Evolutionary conservation across 768 basidiomycete genomes (phyloP), one percentile per base, ranked within the genome.

Genomic region (Pulveroboletus sp.): DNA sequence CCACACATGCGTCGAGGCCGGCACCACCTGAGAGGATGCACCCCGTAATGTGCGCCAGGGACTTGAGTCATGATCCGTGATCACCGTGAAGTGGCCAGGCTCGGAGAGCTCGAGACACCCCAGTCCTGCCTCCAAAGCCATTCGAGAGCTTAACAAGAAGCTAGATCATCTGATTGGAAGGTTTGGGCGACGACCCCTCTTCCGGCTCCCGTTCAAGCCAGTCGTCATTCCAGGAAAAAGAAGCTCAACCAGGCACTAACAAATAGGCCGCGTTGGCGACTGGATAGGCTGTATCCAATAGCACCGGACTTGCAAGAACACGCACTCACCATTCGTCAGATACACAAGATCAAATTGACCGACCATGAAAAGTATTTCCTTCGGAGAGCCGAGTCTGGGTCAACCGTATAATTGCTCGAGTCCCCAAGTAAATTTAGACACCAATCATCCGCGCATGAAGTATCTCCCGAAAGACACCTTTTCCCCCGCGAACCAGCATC

Each of bases 1-100:
- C 65, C 11, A 86, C 83, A 17, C 51, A 18, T 6, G 59, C 64
- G 10, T 31, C 6, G 41, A 21, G 8, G 46, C 18, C 2, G 36
- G 28, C 1, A 31, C 47, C 26, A 27, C 15, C 6, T 17, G 31
- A 17, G 55, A 40, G 15, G 32, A 27, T 27, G 11, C 14, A 24
- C 39, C 27, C n/a, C 46, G 1, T 2, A 21, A 17, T 6, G 6
- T 49, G n/a, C n/a, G n/a, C n/a, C 28, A 15, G 47, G 42, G 40
- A 44, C 35, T 18, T 38, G 49, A 26, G 41, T 42, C 53, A 60
- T 54, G 40, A 14, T 24, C 50, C 31, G 35, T 45, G 44, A 33
- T 28, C 1, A 38, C 48, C 39, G 50, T 52, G 17, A 47, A 45
- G 8, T 2, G 8, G 46, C 14, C 6, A 31, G 0, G 21, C 17